These are phyloP conservation scores for Botrytis squamosa DNA, from an alignment of 2,329 filamentous ascomycete species.

Conservation along the genomic window DNA sequence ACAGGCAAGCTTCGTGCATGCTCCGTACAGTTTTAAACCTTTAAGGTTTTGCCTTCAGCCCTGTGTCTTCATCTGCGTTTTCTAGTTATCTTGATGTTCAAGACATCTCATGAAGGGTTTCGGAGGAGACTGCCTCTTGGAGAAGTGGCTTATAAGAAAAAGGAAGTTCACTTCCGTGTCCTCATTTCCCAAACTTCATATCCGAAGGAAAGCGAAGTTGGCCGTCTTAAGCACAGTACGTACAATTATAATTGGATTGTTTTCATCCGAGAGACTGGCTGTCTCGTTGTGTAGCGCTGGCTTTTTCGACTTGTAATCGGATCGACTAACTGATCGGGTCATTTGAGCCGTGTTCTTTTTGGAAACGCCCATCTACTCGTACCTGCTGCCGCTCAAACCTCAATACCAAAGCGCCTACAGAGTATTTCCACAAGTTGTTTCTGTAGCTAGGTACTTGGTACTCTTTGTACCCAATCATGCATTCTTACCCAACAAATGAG, in stretches of 20 bases:
- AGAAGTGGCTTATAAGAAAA: background rate
- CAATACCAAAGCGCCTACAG: slow-evolving; percentile 7
- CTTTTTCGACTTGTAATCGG: background rate
- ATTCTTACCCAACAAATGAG: slow-evolving; percentile 7
- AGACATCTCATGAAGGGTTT: background rate
- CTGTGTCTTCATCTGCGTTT: background rate
- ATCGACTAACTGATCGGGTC: background rate
- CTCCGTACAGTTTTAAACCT: background rate
- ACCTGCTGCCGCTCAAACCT: slow-evolving; percentile 4
- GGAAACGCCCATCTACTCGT: slow-evolving; percentile 10
- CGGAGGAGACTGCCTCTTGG: background rate
- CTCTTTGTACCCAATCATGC: slow-evolving; percentile 9
- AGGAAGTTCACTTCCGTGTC: background rate
- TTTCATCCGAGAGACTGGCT: background rate
- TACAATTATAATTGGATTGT: background rate
- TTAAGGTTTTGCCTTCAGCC: slow-evolving; percentile 9
- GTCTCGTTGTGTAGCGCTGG: slow-evolving; percentile 3
- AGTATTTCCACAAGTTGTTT: background rate
- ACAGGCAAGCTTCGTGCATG: background rate
- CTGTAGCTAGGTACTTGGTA: background rate
- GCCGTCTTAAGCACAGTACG: background rate
- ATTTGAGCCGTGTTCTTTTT: background rate
- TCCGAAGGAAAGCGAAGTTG: background rate
- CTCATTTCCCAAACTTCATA: background rate
- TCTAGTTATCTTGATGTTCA: background rate